Evolutionary conservation across 176 grass and related monocot genomes (phyloP), one percentile per base, ranked within the genome.

Genomic region (Rhynchospora pubera): DNA sequence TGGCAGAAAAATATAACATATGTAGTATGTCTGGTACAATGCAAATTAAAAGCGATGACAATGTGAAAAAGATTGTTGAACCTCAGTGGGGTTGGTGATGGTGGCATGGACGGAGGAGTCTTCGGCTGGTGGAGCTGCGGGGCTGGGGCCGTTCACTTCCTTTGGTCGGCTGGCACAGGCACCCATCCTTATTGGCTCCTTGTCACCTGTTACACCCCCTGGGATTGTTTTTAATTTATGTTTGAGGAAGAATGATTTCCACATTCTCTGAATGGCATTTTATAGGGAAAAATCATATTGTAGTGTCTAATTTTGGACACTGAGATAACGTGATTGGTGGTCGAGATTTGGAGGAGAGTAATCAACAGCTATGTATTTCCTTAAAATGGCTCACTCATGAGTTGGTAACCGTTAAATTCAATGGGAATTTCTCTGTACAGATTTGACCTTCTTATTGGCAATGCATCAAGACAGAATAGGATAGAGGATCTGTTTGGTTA

Each of bases 121-220:
- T 34, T 84, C 82, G 60, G n/a, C 82, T 46, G 82, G 66, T 16
- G 56, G 63, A 46, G 47, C 82, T 47, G 44, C 26, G 0, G 82
- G 82, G 52, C 39, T 84, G 82, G 82, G 65, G 65, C 65, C 67
- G 21, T 70, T 45, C 6, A 12, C 39, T 57, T 52, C 67, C 52
- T 60, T 66, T 28, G 84, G 46, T 85, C 34, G 68, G 45, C 75
- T 85, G 47, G 84, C 84, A 44, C 84, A 85, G 73, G 62, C 76
- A 80, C 84, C 84, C 84, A 85, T 85, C 51, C 57, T 74, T 48
- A 60, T 12, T 82, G 43, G 79, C 59, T 82, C 47, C 59, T 15
- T 24, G n/a, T 61, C 23, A 45, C 59, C 43, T 64, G 61, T 50
- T 50, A 13, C 62, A 52, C 43, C 59, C 46, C 45, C 70, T 22